Base-by-base conservation (phyloP, 2,329 filamentous ascomycete genomes). In the Sphaerulina musiva region DNA sequence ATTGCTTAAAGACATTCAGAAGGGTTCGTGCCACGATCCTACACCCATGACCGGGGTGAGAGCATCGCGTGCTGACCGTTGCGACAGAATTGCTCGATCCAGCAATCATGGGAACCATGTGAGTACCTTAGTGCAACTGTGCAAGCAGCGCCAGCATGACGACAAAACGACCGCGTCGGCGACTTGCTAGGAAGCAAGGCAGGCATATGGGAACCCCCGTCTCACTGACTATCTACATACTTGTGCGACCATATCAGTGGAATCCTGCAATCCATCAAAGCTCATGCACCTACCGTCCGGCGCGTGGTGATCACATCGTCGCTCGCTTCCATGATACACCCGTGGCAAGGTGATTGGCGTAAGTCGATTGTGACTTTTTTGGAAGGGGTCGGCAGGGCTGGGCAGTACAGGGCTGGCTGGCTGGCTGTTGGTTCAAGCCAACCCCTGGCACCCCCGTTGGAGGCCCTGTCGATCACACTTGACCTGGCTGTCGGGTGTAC, bases 221-320 rank as follows among this genome's bases (percentile, higher is more conserved):
- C 34, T n/a, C n/a, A n/a, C n/a, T n/a, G n/a, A 36, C 34, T 36
- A 36, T 2, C 12, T 3, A 36, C 34, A 26, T 3, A 26, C 26
- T 8, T 9, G 34, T 12, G 8, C 7, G 34, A 36, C 34, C 34
- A 38, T n/a, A 38, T 38, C 9, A 38, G 34, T 17, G 36, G 26
- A 7, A 49, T 49, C 26, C 46, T 54, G 4, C n/a, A 12, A 39
- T 43, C 45, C 39, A 38, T 54, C 38, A 44, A 44, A 17, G 40
- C 38, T n/a, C 31, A 54, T 43, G 38, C 36, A 32, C 41, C 51
- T 36, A 17, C 7, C 7, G 45, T 54, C 17, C 23, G 46, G 40
- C 45, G 51, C 6, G 40, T 54, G 29, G 46, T 54, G 7, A 39
- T 54, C 46, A 48, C 39, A n/a, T 48, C 45, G 4, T 54, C 51